Conservation (phyloP, 2,329 filamentous ascomycete genomes). For the Lizonia empirigonia region DNA sequence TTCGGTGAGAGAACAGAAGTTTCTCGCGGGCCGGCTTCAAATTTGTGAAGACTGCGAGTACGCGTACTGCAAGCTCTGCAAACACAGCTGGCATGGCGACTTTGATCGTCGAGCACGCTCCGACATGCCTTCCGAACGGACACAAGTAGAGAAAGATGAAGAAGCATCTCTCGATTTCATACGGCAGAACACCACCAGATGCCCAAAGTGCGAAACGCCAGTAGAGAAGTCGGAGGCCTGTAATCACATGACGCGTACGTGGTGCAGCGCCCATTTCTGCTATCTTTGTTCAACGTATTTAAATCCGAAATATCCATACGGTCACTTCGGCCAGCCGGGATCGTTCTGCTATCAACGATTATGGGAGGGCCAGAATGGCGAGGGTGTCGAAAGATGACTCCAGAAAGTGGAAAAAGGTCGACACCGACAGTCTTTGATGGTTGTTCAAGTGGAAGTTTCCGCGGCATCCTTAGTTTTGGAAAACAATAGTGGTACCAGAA, state of each 20-base stretch:
- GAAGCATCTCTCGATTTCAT: neutral
- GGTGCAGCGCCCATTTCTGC: constrained; percentile 1
- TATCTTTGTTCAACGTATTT: constrained; percentile 1
- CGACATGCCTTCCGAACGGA: neutral
- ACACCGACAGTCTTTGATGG: too few relatives aligned
- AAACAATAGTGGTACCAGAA: too few relatives aligned
- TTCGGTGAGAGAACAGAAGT: neutral
- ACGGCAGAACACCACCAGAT: neutral
- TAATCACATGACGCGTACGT: neutral
- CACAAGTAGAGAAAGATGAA: neutral
- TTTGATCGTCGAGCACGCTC: neutral
- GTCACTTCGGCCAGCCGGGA: neutral
- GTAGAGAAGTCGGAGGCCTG: constrained; percentile 3
- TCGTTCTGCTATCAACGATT: neutral
- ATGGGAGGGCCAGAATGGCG: neutral
- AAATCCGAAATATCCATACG: neutral
- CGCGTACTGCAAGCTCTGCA: constrained; percentile 3
- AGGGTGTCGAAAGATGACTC: neutral
- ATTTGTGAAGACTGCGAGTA: constrained; percentile 8
- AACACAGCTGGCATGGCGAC: constrained; percentile 3
- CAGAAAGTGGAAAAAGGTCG: neutral
- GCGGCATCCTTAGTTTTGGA: too few relatives aligned
- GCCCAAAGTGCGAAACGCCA: neutral
- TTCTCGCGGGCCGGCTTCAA: neutral
- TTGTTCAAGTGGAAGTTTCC: too few relatives aligned